Conservation (phyloP, 1,284 basidiomycete genomes). For the Sanguinoderma infundibulare region DNA sequence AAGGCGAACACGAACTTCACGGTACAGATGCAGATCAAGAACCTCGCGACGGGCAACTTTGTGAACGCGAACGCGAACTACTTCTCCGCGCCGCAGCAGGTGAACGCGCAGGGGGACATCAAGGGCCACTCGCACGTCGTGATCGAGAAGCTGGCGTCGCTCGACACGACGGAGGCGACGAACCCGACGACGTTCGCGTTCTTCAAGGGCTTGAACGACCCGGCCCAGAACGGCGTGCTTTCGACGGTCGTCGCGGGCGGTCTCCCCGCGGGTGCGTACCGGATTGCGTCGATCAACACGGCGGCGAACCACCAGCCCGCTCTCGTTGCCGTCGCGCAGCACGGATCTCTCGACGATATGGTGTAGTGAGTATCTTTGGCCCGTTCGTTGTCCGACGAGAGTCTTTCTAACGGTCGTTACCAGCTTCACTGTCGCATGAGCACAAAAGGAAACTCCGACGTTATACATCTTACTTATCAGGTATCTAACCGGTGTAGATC, state of each 20-base stretch:
- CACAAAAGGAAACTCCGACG: not conserved
- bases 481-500: slow-evolving; percentile 18
- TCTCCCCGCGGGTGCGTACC: slow-evolving; percentile 64
- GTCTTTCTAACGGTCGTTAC: not conserved
- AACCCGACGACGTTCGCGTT: slow-evolving; percentile 64
- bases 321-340: slow-evolving; percentile 55
- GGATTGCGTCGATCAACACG: slow-evolving; percentile 58
- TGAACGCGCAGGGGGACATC: slow-evolving; percentile 55
- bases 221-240: slow-evolving; percentile 53
- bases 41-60: slow-evolving; percentile 66
- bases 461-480: slow-evolving; percentile 7
- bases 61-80: slow-evolving; percentile 64
- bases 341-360: slow-evolving; percentile 54
- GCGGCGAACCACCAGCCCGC: slow-evolving; percentile 71
- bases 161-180: slow-evolving; percentile 54
- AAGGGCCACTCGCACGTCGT: slow-evolving; percentile 70
- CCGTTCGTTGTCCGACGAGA: not conserved
- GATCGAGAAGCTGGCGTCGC: slow-evolving; percentile 54
- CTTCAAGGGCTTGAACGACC: slow-evolving; percentile 68
- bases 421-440: slow-evolving; percentile 25
- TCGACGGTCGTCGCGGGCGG: slow-evolving; percentile 57
- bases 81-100: slow-evolving; percentile 69
- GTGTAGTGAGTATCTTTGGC: slow-evolving; percentile 39
- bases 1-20: slow-evolving; percentile 59
- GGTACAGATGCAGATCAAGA: slow-evolving; percentile 57